Conservation (phyloP, 2,329 filamentous ascomycete genomes). For the Apiospora pterosperma region DNA sequence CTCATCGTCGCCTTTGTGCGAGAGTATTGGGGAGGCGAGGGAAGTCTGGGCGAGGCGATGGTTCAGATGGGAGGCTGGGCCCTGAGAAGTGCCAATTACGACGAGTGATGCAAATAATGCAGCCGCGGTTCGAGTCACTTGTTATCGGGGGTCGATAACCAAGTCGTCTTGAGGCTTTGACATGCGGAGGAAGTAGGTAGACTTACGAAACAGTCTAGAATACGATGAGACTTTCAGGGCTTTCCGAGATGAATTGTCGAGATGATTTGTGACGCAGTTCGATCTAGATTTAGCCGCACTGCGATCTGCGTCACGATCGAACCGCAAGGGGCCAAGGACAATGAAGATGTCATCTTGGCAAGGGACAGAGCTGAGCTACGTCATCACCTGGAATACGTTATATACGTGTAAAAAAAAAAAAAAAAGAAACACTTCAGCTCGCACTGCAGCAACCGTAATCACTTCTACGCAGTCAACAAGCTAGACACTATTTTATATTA, state of each 20-base stretch:
- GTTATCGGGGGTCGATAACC: neutral
- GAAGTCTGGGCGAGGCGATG: conserved; percentile 15
- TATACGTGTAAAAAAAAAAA: neutral
- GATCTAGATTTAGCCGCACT: neutral
- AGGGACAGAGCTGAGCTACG: neutral
- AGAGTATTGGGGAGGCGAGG: conserved; percentile 25
- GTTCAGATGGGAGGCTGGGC: conserved; percentile 22
- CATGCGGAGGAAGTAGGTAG: neutral
- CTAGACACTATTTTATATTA: neutral
- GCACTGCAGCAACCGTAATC: neutral
- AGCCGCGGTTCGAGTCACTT: neutral
- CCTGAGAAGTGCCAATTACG: conserved; percentile 29
- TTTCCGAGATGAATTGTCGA: neutral
- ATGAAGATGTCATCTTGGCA: neutral
- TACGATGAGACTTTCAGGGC: neutral
- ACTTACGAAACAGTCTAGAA: neutral
- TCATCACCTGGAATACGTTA: neutral
- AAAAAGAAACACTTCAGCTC: neutral
- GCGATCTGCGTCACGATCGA: neutral
- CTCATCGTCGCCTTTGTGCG: conserved; percentile 28
- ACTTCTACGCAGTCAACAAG: no score
- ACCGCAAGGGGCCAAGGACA: neutral
- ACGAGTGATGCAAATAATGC: conserved; percentile 13
- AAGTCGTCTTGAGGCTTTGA: neutral
- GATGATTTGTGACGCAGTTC: neutral